Conservation (phyloP, 176 grass and related monocot genomes). For the Avena insularis region DNA sequence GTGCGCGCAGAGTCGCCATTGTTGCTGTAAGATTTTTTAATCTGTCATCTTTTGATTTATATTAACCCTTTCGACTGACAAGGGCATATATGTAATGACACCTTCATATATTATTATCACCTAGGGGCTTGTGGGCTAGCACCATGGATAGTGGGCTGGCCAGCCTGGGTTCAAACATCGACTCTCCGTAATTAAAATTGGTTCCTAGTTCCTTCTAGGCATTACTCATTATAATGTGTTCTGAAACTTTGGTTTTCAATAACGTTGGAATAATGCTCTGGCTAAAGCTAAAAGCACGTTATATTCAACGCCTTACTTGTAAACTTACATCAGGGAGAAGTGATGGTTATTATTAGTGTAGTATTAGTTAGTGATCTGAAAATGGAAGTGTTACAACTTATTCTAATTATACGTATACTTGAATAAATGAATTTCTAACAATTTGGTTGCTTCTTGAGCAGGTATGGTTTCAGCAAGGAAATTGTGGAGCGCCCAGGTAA, state of each 20-base stretch:
- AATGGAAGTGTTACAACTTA: not conserved
- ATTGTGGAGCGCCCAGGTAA: constrained; percentile 88
- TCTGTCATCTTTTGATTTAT: not conserved
- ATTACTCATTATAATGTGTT: not conserved
- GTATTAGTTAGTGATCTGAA: not conserved
- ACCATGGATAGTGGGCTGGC: constrained; percentile 7
- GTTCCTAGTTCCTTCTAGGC: not conserved
- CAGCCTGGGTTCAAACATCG: not conserved
- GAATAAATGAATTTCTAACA: constrained; percentile 21
- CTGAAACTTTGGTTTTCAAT: constrained; percentile 10
- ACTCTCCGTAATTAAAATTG: not conserved
- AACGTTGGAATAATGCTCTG: not conserved
- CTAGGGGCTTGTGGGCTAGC: not conserved
- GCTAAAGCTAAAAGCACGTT: not conserved
- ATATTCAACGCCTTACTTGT: not conserved
- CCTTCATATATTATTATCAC: not conserved
- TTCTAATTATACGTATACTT: not conserved
- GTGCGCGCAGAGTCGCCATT: constrained; percentile 58
- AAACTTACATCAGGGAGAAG: not conserved
- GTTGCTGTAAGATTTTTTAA: constrained; percentile 67
- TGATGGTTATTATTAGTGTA: not conserved
- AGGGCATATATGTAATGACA: constrained; percentile 19
- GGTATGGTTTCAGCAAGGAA: constrained; percentile 94
- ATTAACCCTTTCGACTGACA: constrained; percentile 17
- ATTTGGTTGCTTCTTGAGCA: constrained; percentile 41